These are phyloP conservation scores for Sporothrix dimorphospora DNA, from an alignment of 2,329 filamentous ascomycete species.

Conservation along the genomic window DNA sequence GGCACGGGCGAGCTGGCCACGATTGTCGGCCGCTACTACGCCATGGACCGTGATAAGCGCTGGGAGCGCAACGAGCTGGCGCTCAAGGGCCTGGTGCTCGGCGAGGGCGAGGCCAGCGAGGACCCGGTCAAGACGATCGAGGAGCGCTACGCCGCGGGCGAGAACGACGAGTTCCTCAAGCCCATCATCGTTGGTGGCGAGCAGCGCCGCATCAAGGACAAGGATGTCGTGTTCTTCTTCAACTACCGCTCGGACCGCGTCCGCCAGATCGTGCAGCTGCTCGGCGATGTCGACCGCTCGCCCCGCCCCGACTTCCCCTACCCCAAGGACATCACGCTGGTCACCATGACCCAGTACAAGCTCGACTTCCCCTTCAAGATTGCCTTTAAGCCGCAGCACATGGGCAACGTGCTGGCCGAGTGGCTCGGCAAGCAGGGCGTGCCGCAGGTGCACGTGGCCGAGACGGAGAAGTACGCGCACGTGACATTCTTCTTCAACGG, in stretches of 20 bases:
- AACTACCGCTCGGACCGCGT: slow-evolving; percentile 99
- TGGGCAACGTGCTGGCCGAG: slow-evolving; percentile 98
- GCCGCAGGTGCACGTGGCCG: slow-evolving; percentile 93
- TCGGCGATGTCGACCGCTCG: slow-evolving; percentile 90
- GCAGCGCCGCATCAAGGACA: slow-evolving; percentile 83
- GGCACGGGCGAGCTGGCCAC: slow-evolving; percentile 87
- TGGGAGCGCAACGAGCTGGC: slow-evolving; percentile 94
- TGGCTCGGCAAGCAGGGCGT: slow-evolving; percentile 88
- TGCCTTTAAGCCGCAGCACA: slow-evolving; percentile 91
- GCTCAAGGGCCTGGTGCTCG: slow-evolving; percentile 80
- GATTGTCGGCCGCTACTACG: slow-evolving; percentile 93
- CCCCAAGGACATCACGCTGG: slow-evolving; percentile 80
- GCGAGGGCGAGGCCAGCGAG: slow-evolving; percentile 82
- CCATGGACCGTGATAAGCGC: slow-evolving; percentile 99
- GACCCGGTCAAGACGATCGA: slow-evolving; percentile 87
- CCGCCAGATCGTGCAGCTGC: slow-evolving; percentile 90
- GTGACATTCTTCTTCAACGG: slow-evolving; percentile 99
- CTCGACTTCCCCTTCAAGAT: slow-evolving; percentile 87
- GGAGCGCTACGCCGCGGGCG: slow-evolving; percentile 81
- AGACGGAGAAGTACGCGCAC: slow-evolving; percentile 99
- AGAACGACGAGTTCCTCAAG: slow-evolving; percentile 97
- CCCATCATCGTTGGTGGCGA: slow-evolving; percentile 93
- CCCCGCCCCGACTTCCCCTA: slow-evolving; percentile 89
- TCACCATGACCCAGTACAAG: slow-evolving; percentile 99
- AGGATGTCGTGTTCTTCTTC: slow-evolving; percentile 98